Percentiles rank a stretch among this genome's conserved stretches.
phyloP scores from a whole-genome alignment of 2,329 filamentous ascomycete species.

The Penicillium sp. region DNA sequence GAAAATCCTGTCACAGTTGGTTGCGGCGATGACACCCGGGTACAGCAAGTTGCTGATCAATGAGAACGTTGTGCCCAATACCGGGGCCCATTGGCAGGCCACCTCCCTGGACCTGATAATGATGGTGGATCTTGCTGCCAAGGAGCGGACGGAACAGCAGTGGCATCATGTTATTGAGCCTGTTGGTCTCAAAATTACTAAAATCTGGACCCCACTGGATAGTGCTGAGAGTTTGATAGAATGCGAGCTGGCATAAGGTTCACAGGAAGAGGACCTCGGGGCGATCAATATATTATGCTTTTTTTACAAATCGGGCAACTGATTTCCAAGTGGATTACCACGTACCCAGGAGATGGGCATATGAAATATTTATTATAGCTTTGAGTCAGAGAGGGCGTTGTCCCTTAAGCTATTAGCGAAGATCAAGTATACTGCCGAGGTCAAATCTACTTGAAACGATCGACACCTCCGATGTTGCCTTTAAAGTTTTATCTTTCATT shows the following conservation, averaged over 20 bases:
- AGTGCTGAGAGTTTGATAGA: neutral
- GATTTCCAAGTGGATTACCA: too few species aligned
- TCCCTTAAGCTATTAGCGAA: too few species aligned
- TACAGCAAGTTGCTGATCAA: slow-evolving; percentile 43
- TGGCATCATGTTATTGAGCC: slow-evolving; percentile 27
- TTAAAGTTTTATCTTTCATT: too few species aligned
- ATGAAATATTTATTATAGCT: too few species aligned
- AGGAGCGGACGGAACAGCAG: slow-evolving; percentile 35
- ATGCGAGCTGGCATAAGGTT: neutral
- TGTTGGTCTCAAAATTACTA: slow-evolving; percentile 8
- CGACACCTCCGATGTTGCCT: too few species aligned
- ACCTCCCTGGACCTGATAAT: slow-evolving; percentile 38
- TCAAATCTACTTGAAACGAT: too few species aligned
- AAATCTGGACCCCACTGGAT: slow-evolving; percentile 1
- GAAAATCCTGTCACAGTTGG: slow-evolving; percentile 23
- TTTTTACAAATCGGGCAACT: neutral
- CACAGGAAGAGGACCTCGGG: neutral
- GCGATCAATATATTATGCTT: neutral
- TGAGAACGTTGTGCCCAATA: slow-evolving; percentile 42
- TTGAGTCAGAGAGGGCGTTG: too few species aligned
- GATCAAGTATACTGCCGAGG: too few species aligned
- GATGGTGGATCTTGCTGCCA: slow-evolving; percentile 32
- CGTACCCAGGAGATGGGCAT: too few species aligned
- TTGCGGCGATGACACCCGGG: slow-evolving; percentile 30
- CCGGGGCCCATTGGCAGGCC: slow-evolving; percentile 29